Evolutionary conservation across 208 protist species (phyloP).

Genomic region (Crithidia acanthocephali): DNA sequence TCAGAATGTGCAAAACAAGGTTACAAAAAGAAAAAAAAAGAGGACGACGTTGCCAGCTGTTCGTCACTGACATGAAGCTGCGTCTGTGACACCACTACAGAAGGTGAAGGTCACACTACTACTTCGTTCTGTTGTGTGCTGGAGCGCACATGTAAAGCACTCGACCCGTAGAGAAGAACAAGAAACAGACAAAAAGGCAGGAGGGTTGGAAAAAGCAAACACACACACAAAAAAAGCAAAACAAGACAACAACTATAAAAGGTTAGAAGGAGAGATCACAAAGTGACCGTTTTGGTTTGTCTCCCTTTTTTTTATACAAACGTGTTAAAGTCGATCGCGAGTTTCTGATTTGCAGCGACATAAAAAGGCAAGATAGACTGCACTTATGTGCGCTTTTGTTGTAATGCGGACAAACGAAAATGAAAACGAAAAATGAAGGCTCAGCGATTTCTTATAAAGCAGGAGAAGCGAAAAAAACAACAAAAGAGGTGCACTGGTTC

Average conservation of each 20-base stretch:
- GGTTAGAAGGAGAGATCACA: background rate
- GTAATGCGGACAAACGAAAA: slow-evolving; percentile 3
- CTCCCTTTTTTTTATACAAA: background rate
- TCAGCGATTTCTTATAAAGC: slow-evolving; percentile 14
- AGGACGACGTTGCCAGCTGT: too few relatives aligned
- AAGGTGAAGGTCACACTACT: too few relatives aligned
- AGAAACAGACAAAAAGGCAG: too few relatives aligned
- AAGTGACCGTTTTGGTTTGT: slow-evolving; percentile 6
- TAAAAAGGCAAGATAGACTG: slow-evolving; percentile 1
- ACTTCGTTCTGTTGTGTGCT: too few relatives aligned
- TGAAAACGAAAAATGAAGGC: background rate
- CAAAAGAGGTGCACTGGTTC: background rate
- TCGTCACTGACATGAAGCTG: too few relatives aligned
- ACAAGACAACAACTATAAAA: slow-evolving; percentile 1
- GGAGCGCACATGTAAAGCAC: too few relatives aligned
- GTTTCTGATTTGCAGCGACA: slow-evolving; percentile 8
- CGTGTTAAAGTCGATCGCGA: background rate
- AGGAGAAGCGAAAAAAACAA: slow-evolving; percentile 2
- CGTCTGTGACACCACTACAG: too few relatives aligned
- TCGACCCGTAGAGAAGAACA: too few relatives aligned
- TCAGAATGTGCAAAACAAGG: too few relatives aligned
- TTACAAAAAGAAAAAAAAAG: too few relatives aligned
- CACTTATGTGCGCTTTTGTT: slow-evolving; percentile 8
- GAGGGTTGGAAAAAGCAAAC: too few relatives aligned
- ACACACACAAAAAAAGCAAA: slow-evolving; percentile 8